Conservation (phyloP, 768 basidiomycete genomes). For the Boletus sp. region DNA sequence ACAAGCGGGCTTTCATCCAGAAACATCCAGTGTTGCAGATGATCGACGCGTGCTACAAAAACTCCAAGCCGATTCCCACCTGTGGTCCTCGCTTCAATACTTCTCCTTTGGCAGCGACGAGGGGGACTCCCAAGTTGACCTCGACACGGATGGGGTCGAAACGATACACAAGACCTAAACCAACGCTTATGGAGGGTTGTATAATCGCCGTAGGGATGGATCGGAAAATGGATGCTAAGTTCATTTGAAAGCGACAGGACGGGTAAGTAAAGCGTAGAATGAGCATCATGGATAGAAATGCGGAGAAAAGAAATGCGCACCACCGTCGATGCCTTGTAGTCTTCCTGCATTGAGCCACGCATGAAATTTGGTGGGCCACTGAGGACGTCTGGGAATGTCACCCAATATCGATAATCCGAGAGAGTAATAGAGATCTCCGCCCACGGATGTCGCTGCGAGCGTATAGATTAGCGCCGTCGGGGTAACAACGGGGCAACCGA, state of each 20-base stretch:
- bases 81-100: slow-evolving; percentile 67
- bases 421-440: slow-evolving; percentile 81
- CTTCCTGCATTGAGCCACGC: slow-evolving; percentile 79
- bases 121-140: slow-evolving; percentile 82
- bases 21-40: slow-evolving; percentile 9
- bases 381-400: slow-evolving; percentile 62
- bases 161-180: slow-evolving; percentile 78
- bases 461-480: not conserved
- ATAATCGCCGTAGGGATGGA: slow-evolving; percentile 19
- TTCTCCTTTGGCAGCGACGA: slow-evolving; percentile 67
- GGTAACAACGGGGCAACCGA: not conserved
- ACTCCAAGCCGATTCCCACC: slow-evolving; percentile 78
- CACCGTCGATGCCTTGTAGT: slow-evolving; percentile 55
- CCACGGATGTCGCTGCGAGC: slow-evolving; percentile 72
- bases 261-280: not conserved
- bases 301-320: slow-evolving; percentile 37
- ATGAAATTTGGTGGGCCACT: slow-evolving; percentile 88
- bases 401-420: slow-evolving; percentile 73
- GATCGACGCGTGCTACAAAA: slow-evolving; percentile 43
- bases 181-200: slow-evolving; percentile 66
- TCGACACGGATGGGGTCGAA: slow-evolving; percentile 85
- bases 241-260: not conserved
- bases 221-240: slow-evolving; percentile 6
- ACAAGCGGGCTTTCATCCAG: not conserved
- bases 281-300: not conserved